Percentiles rank a stretch among this genome's conserved stretches.
Evolutionary conservation across 148 eudicot genomes (phyloP).

Genomic region (Euryodendron excelsum): DNA sequence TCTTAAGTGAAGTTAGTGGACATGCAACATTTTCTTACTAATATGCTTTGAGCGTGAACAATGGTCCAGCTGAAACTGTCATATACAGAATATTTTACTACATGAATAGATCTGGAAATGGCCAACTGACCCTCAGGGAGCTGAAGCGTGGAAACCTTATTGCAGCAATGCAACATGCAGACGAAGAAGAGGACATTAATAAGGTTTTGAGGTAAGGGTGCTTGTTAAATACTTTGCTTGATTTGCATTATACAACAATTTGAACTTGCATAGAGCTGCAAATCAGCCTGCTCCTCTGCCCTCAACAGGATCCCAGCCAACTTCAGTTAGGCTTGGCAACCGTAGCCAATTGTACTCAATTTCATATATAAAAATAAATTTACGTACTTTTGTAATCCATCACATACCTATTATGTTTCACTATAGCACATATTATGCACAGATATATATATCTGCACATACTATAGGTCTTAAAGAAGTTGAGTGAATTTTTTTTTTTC

Average conservation of each 20-base stretch:
- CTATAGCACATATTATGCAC: neutral
- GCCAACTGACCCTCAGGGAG: constrained; percentile 23
- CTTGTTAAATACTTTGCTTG: neutral
- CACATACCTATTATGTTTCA: neutral
- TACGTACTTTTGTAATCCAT: neutral
- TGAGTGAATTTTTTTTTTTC: too few relatives aligned
- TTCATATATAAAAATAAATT: too few relatives aligned
- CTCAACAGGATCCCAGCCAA: neutral
- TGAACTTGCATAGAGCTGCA: neutral
- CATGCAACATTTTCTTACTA: neutral
- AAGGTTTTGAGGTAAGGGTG: constrained; percentile 18
- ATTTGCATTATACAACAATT: neutral
- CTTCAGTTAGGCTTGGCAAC: neutral
- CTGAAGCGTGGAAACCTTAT: constrained; percentile 22
- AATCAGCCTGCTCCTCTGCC: neutral
- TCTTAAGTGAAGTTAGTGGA: neutral
- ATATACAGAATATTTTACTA: constrained; percentile 32
- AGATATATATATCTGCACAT: neutral
- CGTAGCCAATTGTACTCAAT: neutral
- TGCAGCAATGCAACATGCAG: constrained; percentile 29
- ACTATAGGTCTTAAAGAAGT: too few relatives aligned
- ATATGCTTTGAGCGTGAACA: neutral
- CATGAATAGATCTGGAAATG: constrained; percentile 20
- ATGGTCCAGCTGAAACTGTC: constrained; percentile 26
- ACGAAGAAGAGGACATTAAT: constrained; percentile 29